Evolutionary conservation across 768 basidiomycete genomes (phyloP).

Genomic region (Leccinum boreale): DNA sequence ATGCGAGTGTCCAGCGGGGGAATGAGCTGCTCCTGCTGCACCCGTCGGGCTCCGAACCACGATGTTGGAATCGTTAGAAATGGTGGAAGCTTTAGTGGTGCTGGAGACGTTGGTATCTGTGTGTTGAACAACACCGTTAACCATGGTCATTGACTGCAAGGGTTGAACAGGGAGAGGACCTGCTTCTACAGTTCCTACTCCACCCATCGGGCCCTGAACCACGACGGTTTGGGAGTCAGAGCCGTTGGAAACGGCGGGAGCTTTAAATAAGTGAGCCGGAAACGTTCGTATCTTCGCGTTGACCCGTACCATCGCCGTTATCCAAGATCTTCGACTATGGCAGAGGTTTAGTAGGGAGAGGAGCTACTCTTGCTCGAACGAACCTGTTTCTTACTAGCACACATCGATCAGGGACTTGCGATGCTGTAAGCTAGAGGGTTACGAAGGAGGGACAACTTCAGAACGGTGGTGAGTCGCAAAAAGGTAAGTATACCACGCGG

Average conservation of each 20-base stretch:
- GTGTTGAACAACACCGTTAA: too few relatives aligned
- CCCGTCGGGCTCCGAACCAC: neutral
- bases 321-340: conserved; percentile 6
- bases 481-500: neutral
- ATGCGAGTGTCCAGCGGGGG: too few relatives aligned
- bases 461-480: neutral
- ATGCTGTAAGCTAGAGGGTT: neutral
- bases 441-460: neutral
- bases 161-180: too few relatives aligned
- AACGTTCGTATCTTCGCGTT: neutral
- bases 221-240: too few relatives aligned
- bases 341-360: neutral
- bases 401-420: conserved; percentile 8
- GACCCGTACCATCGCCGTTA: neutral
- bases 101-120: neutral
- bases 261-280: too few relatives aligned
- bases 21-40: neutral
- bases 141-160: too few relatives aligned
- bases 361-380: neutral
- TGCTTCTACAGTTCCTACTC: too few relatives aligned
- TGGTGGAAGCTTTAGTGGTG: neutral
- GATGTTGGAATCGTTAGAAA: neutral
- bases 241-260: too few relatives aligned
- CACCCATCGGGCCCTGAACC: too few relatives aligned
- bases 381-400: conserved; percentile 15